Percentiles rank a stretch among this genome's conserved stretches.
These are phyloP conservation scores for Komagataella ulmi DNA, from an alignment of 805 yeast species.

Conservation along the genomic window DNA sequence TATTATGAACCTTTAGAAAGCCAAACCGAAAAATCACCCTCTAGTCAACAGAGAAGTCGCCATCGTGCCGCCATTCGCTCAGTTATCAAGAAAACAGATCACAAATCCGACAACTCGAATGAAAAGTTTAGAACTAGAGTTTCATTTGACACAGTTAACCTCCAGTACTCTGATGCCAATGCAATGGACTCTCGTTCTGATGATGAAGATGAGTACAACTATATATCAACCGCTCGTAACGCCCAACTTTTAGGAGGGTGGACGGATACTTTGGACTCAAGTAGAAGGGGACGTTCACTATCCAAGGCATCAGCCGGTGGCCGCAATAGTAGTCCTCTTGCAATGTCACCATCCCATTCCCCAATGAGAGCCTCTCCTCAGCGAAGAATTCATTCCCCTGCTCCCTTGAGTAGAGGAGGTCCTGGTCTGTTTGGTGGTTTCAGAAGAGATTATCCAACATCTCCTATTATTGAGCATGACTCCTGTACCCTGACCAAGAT, in stretches of 20 bases:
- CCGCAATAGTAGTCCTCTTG: not conserved
- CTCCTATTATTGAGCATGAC: slow-evolving; percentile 24
- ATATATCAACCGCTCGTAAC: not conserved
- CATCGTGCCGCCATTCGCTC: not conserved
- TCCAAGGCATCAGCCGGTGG: not conserved
- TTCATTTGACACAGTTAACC: slow-evolving; percentile 42
- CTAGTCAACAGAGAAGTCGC: slow-evolving; percentile 4
- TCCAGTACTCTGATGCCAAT: slow-evolving; percentile 14
- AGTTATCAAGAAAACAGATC: not conserved
- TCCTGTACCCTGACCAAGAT: slow-evolving; percentile 29
- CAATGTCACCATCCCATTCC: not conserved
- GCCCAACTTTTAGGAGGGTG: not conserved
- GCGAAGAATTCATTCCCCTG: not conserved
- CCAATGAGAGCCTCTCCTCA: not conserved
- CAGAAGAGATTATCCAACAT: slow-evolving; percentile 16
- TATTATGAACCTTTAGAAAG: not conserved
- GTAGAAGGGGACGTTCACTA: not conserved
- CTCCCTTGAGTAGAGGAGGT: not conserved
- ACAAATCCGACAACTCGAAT: not conserved
- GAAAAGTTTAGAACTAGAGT: slow-evolving; percentile 19
- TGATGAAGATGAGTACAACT: slow-evolving; percentile 6
- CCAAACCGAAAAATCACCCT: not conserved
- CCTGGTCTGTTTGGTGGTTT: not conserved
- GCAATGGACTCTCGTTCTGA: slow-evolving; percentile 9
- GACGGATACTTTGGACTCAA: not conserved